Evolutionary conservation across 2,329 filamentous ascomycete genomes (phyloP), one percentile per base, ranked within the genome.

Genomic region (Paramyrothecium sp.): DNA sequence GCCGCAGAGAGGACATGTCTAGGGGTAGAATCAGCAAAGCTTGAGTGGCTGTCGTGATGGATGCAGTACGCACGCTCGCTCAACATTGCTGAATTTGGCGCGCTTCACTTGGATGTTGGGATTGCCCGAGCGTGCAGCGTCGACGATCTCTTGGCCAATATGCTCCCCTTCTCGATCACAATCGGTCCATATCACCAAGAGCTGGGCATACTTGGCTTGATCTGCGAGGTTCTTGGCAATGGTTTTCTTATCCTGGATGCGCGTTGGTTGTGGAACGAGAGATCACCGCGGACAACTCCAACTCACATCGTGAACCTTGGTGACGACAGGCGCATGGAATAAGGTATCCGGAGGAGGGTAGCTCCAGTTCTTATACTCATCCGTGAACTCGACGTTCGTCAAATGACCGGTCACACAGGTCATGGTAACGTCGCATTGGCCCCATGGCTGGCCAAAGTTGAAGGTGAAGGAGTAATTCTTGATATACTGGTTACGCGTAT

Each of bases 101-200:
- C 95, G 84, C 69, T 91, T 95, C 57, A 97, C 85, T 60, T 92
- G 82, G 47, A 99, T 87, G 2, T 79, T 78, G 11, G 81, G 74
- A 61, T 97, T 98, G 11, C 85, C 88, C 67, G 87, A 86, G 51
- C 81, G 78, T 5, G 95, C 95, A 58, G 94, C 89, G 54, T 90
- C 84, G 49, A 92, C 88, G 59, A 99, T 94, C 72, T 99, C 94
- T 44, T 89, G 83, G 7, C 95, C 95, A 64, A 99, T 99, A 69
- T 98, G 90, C 72, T 99, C 95, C 38, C 95, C 95, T 80, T 99
- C 95, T 56, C 93, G 87, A 79, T 99, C 95, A 74, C 95, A 98
- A 81, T 99, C 95, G 1, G 95, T 99, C 95, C 95, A 99, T 65
- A 99, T 97, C 73, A 96, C 94, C 33, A 99, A 80, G 13, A 88